Conservation (phyloP, 371 early-diverging fungal species). For the Fennellomyces sp. region DNA sequence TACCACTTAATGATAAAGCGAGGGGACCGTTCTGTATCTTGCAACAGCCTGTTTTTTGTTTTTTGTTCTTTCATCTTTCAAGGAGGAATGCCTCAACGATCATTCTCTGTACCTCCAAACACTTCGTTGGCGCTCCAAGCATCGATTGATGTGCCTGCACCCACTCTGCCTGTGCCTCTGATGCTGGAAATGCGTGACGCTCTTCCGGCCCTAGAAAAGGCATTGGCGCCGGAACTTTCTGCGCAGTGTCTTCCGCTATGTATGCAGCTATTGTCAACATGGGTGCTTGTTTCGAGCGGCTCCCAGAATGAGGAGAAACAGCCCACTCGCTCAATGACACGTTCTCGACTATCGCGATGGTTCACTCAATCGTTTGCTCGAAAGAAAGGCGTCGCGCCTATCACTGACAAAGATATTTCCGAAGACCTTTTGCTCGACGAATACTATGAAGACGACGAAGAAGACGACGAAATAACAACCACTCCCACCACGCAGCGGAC, state of each 20-base stretch:
- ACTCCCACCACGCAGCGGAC: neutral
- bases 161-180: neutral
- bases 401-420: conserved; percentile 9
- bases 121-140: neutral
- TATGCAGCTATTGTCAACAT: conserved; percentile 6
- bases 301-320: neutral
- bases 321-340: conserved; percentile 1
- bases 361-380: conserved; percentile 3
- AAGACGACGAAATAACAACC: neutral
- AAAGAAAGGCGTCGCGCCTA: conserved; percentile 1
- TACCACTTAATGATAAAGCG: neutral
- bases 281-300: conserved; percentile 3
- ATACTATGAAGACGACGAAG: conserved; percentile 4
- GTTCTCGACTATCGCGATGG: conserved; percentile 6
- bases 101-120: conserved; percentile 1
- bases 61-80: neutral
- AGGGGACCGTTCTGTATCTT: neutral
- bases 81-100: conserved; percentile 2
- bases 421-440: neutral
- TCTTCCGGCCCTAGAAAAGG: conserved; percentile 9
- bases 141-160: neutral
- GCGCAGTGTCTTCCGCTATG: conserved; percentile 11
- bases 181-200: conserved; percentile 6
- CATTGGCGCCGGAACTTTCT: neutral
- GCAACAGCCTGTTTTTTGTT: too few relatives aligned